phyloP scores from a whole-genome alignment of 148 eudicot genomes.

The Chenopodium formosanum region DNA sequence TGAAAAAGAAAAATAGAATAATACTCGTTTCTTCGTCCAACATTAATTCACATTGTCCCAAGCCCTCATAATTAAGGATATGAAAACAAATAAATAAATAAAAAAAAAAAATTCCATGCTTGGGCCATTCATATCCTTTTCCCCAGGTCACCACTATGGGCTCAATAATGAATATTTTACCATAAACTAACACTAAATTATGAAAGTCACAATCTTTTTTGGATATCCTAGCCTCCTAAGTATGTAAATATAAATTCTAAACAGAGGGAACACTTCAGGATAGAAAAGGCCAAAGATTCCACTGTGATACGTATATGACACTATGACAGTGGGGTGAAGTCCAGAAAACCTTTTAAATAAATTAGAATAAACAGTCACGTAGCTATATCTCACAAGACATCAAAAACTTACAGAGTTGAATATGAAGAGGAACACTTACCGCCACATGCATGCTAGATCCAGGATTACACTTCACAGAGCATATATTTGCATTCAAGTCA shows the following conservation, averaged over 20 bases:
- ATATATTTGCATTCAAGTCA: slow-evolving; percentile 82
- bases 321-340: neutral
- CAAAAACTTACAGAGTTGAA: neutral
- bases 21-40: neutral
- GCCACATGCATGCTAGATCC: slow-evolving; percentile 84
- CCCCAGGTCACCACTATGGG: too few relatives aligned
- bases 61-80: neutral
- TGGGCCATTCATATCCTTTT: too few relatives aligned
- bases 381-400: neutral
- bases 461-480: slow-evolving; percentile 92
- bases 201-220: neutral
- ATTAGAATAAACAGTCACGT: neutral
- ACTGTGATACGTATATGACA: neutral
- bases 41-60: neutral
- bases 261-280: neutral
- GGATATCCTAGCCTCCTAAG: neutral
- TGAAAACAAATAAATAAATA: neutral
- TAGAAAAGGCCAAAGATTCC: neutral
- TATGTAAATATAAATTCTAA: neutral
- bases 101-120: too few relatives aligned
- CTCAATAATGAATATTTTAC: too few relatives aligned
- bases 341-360: neutral
- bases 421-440: slow-evolving; percentile 37
- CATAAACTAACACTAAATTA: neutral
- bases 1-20: neutral